These are phyloP conservation scores for Daldinia decipiens DNA, from an alignment of 495 filamentous ascomycete species.

Conservation along the genomic window DNA sequence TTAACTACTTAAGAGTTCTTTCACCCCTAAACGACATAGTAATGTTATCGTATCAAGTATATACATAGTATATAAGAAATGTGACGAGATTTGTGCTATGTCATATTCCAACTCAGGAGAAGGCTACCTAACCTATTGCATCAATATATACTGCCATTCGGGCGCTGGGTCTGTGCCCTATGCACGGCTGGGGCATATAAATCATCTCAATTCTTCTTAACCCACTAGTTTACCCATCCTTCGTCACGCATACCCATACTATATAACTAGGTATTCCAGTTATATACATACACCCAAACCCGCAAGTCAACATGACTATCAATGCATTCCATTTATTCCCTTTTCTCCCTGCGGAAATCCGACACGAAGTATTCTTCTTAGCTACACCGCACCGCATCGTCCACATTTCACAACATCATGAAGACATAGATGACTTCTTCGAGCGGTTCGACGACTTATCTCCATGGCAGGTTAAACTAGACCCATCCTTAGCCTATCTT, in stretches of 20 bases:
- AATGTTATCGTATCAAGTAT: too few species aligned
- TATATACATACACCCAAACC: background rate
- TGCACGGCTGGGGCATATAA: background rate
- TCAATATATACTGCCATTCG: background rate
- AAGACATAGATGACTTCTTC: background rate
- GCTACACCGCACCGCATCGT: constrained; percentile 37
- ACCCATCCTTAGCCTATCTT: constrained; percentile 10
- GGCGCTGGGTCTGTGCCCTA: background rate
- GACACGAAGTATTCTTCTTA: constrained; percentile 14
- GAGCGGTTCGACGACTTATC: background rate
- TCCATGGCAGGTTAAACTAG: background rate
- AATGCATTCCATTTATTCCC: constrained; percentile 20
- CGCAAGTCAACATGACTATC: background rate
- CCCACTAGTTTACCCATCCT: background rate
- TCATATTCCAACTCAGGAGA: too few species aligned
- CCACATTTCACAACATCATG: background rate
- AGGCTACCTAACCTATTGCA: too few species aligned
- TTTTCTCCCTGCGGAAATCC: constrained; percentile 23
- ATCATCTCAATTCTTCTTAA: background rate
- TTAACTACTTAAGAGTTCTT: too few species aligned
- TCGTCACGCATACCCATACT: background rate
- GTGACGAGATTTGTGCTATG: too few species aligned
- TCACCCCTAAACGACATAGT: too few species aligned
- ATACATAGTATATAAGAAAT: too few species aligned
- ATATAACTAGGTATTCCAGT: too few species aligned